Base-by-base conservation (phyloP, 805 yeast species). In the Kazachstania africana region DNA sequence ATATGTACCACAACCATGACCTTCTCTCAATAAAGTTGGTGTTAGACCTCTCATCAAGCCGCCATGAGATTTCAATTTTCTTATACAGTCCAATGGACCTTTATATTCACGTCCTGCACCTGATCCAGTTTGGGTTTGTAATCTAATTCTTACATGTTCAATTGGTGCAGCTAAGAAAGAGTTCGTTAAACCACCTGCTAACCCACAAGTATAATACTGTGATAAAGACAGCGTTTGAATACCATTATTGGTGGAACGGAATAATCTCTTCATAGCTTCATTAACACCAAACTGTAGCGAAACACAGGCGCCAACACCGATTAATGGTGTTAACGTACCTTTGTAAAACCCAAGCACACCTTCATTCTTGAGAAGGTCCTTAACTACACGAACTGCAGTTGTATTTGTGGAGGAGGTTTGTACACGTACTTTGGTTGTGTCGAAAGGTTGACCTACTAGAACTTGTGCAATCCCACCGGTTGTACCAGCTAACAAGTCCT, bases 291-390 rank as follows among this genome's bases (percentile, higher is more conserved):
- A 88, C 56, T 91, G 98, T 24, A 88, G 80, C 6, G 95, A 81
- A 10, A 88, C 96, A 65, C 96, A 87, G 0, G 95, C 96, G 33
- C 98, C 98, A n/a, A 88, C 84, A 12, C 98, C 98, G 22, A 91
- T 53, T 47, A 88, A 64, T 13, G 98, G 98, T 1, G 96, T 87
- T 45, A 85, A 51, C 1, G 95, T 85, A 23, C 98, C 98, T 55
- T 93, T 76, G 59, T 88, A 91, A 49, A 88, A 83, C 0, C 93
- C 98, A 20, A 59, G 37, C 6, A 75, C 69, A 3, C 98, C 98
- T 57, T 91, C 98, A 36, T 80, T 75, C 31, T 66, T 62, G 27
- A 88, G 27, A 36, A 91, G 64, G 44, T 75, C 68, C 50, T 67
- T 70, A 15, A 85, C 75, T 6, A 85, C 96, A 43, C 84, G 93